These are phyloP conservation scores for Melanopsichium pennsylvanicum DNA, from an alignment of 1,284 basidiomycete species.

Conservation along the genomic window DNA sequence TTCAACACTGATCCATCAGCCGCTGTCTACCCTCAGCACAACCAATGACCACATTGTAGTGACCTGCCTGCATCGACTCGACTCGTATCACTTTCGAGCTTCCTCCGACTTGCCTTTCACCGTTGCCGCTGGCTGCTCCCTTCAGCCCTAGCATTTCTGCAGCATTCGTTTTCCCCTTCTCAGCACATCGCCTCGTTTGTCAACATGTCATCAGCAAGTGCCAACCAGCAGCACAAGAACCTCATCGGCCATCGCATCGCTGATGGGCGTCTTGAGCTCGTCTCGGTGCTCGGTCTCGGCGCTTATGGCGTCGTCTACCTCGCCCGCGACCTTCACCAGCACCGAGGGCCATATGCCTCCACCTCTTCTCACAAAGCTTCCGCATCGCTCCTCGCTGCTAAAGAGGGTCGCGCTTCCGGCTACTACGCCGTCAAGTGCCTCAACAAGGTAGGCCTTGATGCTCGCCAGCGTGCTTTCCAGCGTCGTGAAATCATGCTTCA, in stretches of 20 bases:
- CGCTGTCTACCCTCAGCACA: neutral
- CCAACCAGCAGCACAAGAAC: constrained; percentile 59
- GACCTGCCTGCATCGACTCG: neutral
- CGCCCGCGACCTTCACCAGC: constrained; percentile 58
- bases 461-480: constrained; percentile 81
- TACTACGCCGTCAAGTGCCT: constrained; percentile 86
- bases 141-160: constrained; percentile 7
- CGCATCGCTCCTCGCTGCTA: constrained; percentile 45
- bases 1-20: neutral
- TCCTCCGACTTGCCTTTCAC: neutral
- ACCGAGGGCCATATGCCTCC: constrained; percentile 47
- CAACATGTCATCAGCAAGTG: constrained; percentile 38
- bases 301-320: constrained; percentile 95
- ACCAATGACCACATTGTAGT: constrained; percentile 4
- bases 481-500: constrained; percentile 76
- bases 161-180: neutral
- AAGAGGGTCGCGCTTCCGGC: constrained; percentile 65
- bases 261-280: constrained; percentile 75
- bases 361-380: constrained; percentile 39
- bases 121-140: constrained; percentile 10
- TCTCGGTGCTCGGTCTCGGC: constrained; percentile 88
- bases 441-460: constrained; percentile 71
- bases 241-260: constrained; percentile 67
- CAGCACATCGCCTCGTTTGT: constrained; percentile 1
- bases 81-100: neutral